phyloP scores from a whole-genome alignment of 306 rosid genomes.

The Mimosa bimucronata region DNA sequence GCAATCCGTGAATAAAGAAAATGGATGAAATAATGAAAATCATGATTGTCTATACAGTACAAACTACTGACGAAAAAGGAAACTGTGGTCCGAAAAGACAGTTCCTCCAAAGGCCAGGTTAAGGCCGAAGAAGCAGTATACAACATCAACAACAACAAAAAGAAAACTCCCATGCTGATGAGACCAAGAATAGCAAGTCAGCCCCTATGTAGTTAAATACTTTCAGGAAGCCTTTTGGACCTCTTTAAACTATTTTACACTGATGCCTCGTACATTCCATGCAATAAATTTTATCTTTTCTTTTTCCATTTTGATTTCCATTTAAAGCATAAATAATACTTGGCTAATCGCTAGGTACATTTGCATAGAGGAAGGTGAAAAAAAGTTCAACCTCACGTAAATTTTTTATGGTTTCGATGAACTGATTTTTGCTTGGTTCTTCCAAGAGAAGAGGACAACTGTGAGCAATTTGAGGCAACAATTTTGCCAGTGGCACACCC shows the following conservation, averaged over 20 bases:
- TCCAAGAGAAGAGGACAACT: conserved; percentile 75
- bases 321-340: conserved; percentile 44
- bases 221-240: conserved; percentile 32
- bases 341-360: conserved; percentile 52
- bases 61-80: conserved; percentile 6
- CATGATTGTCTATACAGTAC: conserved; percentile 24
- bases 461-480: conserved; percentile 75
- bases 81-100: conserved; percentile 1
- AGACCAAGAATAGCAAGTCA: conserved; percentile 35
- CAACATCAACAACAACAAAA: conserved; percentile 32
- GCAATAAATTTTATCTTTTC: conserved; percentile 36
- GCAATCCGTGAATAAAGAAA: conserved; percentile 30
- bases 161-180: conserved; percentile 31
- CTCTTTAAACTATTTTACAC: conserved; percentile 44
- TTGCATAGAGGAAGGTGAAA: conserved; percentile 85
- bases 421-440: conserved; percentile 71
- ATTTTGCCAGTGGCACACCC: conserved; percentile 73
- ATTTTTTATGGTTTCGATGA: conserved; percentile 60
- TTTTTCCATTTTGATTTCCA: conserved; percentile 21
- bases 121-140: conserved; percentile 29
- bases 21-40: conserved; percentile 15
- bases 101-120: conserved; percentile 36
- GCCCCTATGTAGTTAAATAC: conserved; percentile 42
- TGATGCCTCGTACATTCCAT: conserved; percentile 36
- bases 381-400: conserved; percentile 81